A percentile compares a stretch with the other conserved stretches of the same genome.
Evolutionary conservation across 345 rosid genomes (phyloP).

Genomic region (Eucalyptus virginea): DNA sequence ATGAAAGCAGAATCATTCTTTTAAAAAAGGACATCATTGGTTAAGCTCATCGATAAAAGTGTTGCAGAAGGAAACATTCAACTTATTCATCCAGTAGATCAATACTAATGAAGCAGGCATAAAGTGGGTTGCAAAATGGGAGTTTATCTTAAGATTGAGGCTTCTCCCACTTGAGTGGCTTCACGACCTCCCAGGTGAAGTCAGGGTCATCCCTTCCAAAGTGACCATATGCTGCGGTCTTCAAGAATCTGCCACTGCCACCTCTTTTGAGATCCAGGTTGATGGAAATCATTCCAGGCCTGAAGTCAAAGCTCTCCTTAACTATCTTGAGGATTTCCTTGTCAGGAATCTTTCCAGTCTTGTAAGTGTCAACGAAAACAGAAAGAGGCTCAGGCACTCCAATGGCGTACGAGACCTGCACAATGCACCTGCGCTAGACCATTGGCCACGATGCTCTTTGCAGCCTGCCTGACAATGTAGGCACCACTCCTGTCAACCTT

Average conservation of each 20-base stretch:
- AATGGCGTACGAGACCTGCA: constrained; percentile 64
- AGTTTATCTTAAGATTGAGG: constrained; percentile 20
- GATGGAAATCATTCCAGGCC: constrained; percentile 83
- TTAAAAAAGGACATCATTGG: background rate
- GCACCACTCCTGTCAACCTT: constrained; percentile 80
- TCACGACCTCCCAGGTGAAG: constrained; percentile 77
- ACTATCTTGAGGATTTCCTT: constrained; percentile 78
- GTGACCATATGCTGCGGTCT: constrained; percentile 81
- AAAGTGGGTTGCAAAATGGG: background rate
- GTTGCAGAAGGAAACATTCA: background rate
- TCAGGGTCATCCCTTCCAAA: constrained; percentile 74
- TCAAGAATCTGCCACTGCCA: constrained; percentile 66
- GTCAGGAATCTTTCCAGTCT: constrained; percentile 71
- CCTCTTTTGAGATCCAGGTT: constrained; percentile 76
- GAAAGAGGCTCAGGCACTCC: constrained; percentile 75
- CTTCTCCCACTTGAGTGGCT: constrained; percentile 69
- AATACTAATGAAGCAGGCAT: background rate
- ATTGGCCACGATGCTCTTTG: constrained; percentile 68
- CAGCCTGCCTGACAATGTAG: constrained; percentile 78
- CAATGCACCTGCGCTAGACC: constrained; percentile 59
- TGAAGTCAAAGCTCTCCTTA: constrained; percentile 76
- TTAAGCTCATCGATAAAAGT: background rate
- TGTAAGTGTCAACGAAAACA: constrained; percentile 50
- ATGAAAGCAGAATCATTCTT: background rate
- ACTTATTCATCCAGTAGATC: background rate